Base-by-base conservation (phyloP, 805 yeast species). In the Zygoascus tannicola region DNA sequence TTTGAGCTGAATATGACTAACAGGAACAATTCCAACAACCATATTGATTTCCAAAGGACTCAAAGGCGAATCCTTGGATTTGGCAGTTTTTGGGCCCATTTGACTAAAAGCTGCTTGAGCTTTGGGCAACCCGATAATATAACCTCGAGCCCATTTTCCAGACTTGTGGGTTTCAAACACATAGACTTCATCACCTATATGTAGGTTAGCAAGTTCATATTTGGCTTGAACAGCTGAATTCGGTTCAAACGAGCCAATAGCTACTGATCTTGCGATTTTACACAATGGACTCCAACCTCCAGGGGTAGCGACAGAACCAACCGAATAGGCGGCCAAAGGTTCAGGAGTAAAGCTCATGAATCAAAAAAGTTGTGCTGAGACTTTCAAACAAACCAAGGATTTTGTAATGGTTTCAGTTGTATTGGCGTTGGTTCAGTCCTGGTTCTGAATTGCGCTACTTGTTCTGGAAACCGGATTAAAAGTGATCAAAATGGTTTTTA, bases 121-220 rank as follows among this genome's bases (percentile, higher is more conserved):
- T 15, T 43, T 32, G 7, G 94, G 88, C 46, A 78, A 73, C 32
- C 80, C 66, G 30, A 81, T 65, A 3, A 76, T 69, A 59, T 86
- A 85, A 10, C 87, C 95, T 53, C 95, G 70, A 20, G 79, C 85
- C 95, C 95, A 86, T 49, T 72, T 72, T 18, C 69, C 69, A 23
- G 57, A 44, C 34, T 65, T 60, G 60, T 73, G 68, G 39, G 72
- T 65, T 57, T 85, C 95, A 56, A 85, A 82, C 16, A 84, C 66
- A 58, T 74, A 83, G 26, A 82, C 77, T 50, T 80, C 85, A 60
- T 85, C 94, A 30, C 94, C 95, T 18, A 64, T 23, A 59, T 46
- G 35, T 12, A 59, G 2, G 57, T 47, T 22, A 56, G 60, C 50
- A 66, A 50, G 15, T 3, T 20, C 21, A 26, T 37, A 37, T 21